Evolutionary conservation across 495 filamentous ascomycete species (phyloP).

Genomic region (Neurospora sp.): DNA sequence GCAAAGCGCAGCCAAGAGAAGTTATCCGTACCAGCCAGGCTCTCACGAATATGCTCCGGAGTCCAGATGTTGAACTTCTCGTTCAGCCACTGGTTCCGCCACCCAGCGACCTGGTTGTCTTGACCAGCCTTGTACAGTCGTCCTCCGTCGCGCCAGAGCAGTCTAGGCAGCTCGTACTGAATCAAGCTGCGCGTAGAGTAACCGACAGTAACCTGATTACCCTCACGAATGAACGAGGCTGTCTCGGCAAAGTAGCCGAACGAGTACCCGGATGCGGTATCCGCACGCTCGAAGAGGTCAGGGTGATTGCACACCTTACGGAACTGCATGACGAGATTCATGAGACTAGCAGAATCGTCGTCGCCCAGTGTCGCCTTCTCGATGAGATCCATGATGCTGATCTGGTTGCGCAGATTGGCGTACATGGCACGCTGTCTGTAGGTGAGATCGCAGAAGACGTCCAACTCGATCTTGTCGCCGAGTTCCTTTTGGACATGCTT

Average conservation of each 20-base stretch:
- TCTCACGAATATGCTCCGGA: conserved; percentile 62
- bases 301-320: conserved; percentile 99
- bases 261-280: conserved; percentile 78
- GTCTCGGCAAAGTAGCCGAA: conserved; percentile 83
- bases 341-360: conserved; percentile 90
- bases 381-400: conserved; percentile 96
- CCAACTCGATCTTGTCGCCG: conserved; percentile 94
- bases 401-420: conserved; percentile 81
- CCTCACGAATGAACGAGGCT: conserved; percentile 87
- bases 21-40: conserved; percentile 42
- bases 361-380: conserved; percentile 94
- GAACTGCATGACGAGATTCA: conserved; percentile 99
- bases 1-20: conserved; percentile 91
- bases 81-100: conserved; percentile 58
- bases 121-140: conserved; percentile 67
- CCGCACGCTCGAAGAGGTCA: conserved; percentile 90
- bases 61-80: conserved; percentile 86
- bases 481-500: conserved; percentile 98
- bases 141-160: conserved; percentile 68
- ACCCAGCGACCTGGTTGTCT: conserved; percentile 66
- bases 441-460: conserved; percentile 93
- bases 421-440: conserved; percentile 97
- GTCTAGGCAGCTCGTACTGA: conserved; percentile 68
- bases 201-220: conserved; percentile 61
- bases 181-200: conserved; percentile 86